These are phyloP conservation scores for Wallacemonas sp. DNA, from an alignment of 208 protist species.

Conservation along the genomic window DNA sequence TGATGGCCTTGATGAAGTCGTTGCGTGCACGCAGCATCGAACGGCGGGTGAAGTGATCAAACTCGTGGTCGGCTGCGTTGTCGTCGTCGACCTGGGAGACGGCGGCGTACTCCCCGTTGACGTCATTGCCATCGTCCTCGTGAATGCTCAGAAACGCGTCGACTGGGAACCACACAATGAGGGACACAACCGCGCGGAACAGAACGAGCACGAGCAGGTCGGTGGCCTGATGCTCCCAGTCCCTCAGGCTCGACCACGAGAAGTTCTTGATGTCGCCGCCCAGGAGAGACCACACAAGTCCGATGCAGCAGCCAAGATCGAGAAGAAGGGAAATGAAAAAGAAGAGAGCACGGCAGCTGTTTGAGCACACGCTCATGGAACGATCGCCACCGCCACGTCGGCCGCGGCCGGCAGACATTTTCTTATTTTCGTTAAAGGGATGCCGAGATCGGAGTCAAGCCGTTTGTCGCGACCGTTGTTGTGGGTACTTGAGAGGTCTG, in stretches of 20 bases:
- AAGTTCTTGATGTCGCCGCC: conserved; percentile 15
- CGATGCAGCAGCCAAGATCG: conserved; percentile 23
- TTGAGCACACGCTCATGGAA: conserved; percentile 27
- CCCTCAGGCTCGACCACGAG: conserved; percentile 18
- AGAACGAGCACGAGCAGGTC: conserved; percentile 30
- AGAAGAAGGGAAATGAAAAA: conserved; percentile 26
- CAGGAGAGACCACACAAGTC: conserved; percentile 17
- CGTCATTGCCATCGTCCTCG: conserved; percentile 2
- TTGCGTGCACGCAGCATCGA: conserved; percentile 31
- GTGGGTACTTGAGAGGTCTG: too few relatives aligned
- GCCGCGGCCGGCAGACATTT: conserved; percentile 28
- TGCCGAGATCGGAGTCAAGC: background rate
- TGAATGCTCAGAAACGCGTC: conserved; percentile 9
- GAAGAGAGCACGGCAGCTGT: conserved; percentile 16
- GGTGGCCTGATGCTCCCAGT: conserved; percentile 24
- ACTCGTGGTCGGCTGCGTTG: conserved; percentile 14
- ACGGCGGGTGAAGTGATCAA: conserved; percentile 18
- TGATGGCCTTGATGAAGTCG: conserved; percentile 24
- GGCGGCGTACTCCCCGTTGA: conserved; percentile 11
- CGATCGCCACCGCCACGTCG: conserved; percentile 21
- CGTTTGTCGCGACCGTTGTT: background rate
- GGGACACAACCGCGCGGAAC: conserved; percentile 24
- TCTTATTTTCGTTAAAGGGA: conserved; percentile 4
- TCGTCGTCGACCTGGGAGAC: conserved; percentile 19
- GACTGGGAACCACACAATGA: conserved; percentile 19